Percentiles rank a stretch among this genome's conserved stretches.
phyloP scores from a whole-genome alignment of 1,139 yeast genomes.

The Candida tropicalis region DNA sequence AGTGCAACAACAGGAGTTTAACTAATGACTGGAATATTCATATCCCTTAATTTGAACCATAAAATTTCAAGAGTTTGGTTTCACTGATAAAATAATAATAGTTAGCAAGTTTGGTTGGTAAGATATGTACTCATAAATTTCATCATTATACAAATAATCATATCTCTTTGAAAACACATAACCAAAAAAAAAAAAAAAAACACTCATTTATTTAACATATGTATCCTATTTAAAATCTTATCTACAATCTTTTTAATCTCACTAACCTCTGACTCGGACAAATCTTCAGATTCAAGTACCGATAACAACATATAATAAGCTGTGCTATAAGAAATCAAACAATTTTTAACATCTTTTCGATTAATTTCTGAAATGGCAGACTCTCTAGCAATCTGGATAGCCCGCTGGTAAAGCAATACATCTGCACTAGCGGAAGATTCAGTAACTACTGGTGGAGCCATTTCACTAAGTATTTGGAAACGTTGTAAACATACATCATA shows the following conservation, averaged over 20 bases:
- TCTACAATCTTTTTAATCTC: not conserved
- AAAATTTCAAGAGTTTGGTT: too few species aligned
- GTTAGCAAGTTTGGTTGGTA: too few species aligned
- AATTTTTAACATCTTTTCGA: conserved; percentile 73
- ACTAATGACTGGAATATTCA: too few species aligned
- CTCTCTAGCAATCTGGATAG: conserved; percentile 85
- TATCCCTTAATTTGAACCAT: too few species aligned
- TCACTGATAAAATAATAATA: too few species aligned
- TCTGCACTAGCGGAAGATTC: conserved; percentile 49
- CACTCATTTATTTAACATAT: conserved; percentile 2
- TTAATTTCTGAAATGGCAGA: conserved; percentile 89
- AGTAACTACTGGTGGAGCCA: not conserved
- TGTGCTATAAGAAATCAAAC: conserved; percentile 87
- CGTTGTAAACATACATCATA: conserved; percentile 1
- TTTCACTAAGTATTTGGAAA: conserved; percentile 1
- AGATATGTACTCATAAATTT: too few species aligned
- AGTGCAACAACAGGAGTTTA: too few species aligned
- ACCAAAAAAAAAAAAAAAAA: too few species aligned
- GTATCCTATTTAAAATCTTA: conserved; percentile 5
- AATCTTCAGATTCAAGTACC: conserved; percentile 1
- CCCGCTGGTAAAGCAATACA: conserved; percentile 85
- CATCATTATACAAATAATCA: too few species aligned
- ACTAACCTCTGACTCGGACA: not conserved
- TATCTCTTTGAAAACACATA: too few species aligned
- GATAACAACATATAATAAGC: conserved; percentile 83